These are phyloP conservation scores for Arctium minus DNA, from an alignment of 129 eudicot genomes.

Conservation along the genomic window DNA sequence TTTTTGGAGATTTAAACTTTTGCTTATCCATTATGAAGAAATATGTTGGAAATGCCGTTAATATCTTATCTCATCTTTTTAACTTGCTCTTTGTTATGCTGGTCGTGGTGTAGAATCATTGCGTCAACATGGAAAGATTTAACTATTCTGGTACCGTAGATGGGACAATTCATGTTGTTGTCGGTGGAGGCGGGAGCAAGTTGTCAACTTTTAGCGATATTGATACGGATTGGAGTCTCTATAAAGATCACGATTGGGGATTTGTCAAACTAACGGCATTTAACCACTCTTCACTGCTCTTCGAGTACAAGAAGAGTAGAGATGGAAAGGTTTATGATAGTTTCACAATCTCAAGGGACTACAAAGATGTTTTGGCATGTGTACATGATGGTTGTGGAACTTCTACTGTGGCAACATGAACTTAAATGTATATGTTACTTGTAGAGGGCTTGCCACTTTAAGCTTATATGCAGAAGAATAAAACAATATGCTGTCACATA, in stretches of 20 bases:
- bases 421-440: background rate
- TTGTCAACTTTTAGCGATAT: constrained; percentile 37
- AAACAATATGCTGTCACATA: background rate
- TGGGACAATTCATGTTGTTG: constrained; percentile 70
- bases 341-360: constrained; percentile 69
- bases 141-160: constrained; percentile 47
- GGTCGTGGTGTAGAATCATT: constrained; percentile 46
- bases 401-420: constrained; percentile 32
- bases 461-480: background rate
- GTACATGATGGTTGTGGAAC: constrained; percentile 53
- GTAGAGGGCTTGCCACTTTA: background rate
- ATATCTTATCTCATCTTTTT: background rate
- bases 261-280: constrained; percentile 70
- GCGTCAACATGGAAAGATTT: constrained; percentile 46
- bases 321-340: constrained; percentile 62
- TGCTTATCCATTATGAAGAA: background rate
- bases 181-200: constrained; percentile 66
- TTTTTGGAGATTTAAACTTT: background rate
- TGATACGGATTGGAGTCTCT: constrained; percentile 56
- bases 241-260: constrained; percentile 52
- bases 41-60: background rate
- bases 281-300: constrained; percentile 58
- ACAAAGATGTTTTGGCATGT: constrained; percentile 65
- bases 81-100: background rate
- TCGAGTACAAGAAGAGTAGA: constrained; percentile 73